Conservation (phyloP, 176 grass and related monocot genomes). For the Cenchrus americanus region DNA sequence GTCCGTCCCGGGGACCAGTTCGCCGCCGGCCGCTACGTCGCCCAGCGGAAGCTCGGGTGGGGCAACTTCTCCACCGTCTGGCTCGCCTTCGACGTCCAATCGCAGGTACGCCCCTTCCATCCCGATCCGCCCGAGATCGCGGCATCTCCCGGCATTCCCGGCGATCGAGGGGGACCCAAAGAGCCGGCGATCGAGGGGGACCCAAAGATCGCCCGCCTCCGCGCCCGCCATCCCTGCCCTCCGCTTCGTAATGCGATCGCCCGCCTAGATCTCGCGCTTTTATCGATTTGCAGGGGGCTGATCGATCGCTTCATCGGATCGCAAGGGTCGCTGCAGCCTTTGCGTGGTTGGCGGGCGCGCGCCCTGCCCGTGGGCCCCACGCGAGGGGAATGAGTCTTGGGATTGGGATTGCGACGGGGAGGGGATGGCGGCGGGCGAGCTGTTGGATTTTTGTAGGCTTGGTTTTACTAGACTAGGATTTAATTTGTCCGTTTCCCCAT, state of each 20-base stretch:
- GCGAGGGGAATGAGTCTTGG: slow-evolving; percentile 12
- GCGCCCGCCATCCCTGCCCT: slow-evolving; percentile 15
- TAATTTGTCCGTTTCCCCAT: slow-evolving; percentile 46
- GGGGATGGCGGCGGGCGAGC: background rate
- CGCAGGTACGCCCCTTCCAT: slow-evolving; percentile 41
- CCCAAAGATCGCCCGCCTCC: background rate
- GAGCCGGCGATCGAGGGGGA: too few species aligned
- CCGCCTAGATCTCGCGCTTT: slow-evolving; percentile 39
- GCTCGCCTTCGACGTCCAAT: slow-evolving; percentile 85
- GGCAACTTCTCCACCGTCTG: slow-evolving; percentile 98
- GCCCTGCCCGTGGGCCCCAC: slow-evolving; percentile 19
- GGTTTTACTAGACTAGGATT: slow-evolving; percentile 37
- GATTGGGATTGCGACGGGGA: slow-evolving; percentile 1
- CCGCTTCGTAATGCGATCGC: slow-evolving; percentile 21
- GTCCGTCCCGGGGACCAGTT: slow-evolving; percentile 85
- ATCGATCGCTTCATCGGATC: slow-evolving; percentile 40
- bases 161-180: background rate
- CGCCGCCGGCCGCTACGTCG: slow-evolving; percentile 73
- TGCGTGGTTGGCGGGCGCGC: background rate
- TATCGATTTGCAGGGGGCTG: slow-evolving; percentile 20
- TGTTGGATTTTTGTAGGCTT: slow-evolving; percentile 37
- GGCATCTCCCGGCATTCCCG: background rate
- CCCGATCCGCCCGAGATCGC: slow-evolving; percentile 33
- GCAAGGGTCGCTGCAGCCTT: background rate
- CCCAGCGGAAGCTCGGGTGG: slow-evolving; percentile 95